Conservation (phyloP, 73 alveolate species). For the Paramecium biaurelia region DNA sequence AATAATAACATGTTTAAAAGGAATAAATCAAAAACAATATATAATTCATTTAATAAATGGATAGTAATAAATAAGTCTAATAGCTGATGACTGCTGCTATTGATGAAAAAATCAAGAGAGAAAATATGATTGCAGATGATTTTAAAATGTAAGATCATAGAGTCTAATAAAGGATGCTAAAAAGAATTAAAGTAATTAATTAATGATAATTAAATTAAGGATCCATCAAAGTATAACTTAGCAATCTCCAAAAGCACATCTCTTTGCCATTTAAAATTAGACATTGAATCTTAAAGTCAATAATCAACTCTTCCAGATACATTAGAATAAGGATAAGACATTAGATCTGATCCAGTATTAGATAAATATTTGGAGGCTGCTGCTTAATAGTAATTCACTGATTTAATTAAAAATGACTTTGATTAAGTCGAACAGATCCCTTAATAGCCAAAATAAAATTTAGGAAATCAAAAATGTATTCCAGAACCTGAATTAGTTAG, state of each 20-base stretch:
- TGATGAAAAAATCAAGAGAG: constrained; percentile 7
- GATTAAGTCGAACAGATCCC: not conserved
- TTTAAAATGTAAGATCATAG: constrained; percentile 36
- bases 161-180: constrained; percentile 20
- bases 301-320: not conserved
- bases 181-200: not conserved
- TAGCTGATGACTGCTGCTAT: constrained; percentile 26
- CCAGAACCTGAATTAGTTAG: not conserved
- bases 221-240: not conserved
- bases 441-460: not conserved
- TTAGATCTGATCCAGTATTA: constrained; percentile 7
- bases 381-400: not conserved
- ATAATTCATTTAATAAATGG: not conserved
- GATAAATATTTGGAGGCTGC: not conserved
- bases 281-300: not conserved
- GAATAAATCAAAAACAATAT: not conserved
- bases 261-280: constrained; percentile 1
- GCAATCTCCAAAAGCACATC: constrained; percentile 39
- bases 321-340: not conserved
- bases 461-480: not conserved
- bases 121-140: constrained; percentile 39
- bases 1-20: not conserved
- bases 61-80: constrained; percentile 25
- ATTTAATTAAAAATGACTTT: not conserved
- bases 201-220: not conserved